Conservation (phyloP, 148 eudicot genomes). For the Rhododendron molle region DNA sequence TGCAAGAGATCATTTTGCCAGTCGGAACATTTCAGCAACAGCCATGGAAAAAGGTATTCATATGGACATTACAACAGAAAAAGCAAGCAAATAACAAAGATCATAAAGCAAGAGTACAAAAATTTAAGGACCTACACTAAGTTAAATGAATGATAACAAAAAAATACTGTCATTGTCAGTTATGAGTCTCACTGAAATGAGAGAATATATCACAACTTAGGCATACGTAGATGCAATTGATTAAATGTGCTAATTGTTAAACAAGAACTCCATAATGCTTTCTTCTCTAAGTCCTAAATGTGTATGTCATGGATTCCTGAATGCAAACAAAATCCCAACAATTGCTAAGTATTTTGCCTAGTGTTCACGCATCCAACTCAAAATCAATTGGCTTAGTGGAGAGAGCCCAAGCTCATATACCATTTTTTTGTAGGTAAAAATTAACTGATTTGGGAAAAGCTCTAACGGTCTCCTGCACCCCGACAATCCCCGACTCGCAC, state of each 20-base stretch:
- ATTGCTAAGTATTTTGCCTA: not conserved
- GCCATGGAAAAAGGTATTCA: not conserved
- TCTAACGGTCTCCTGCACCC: not conserved
- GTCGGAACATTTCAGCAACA: conserved; percentile 15
- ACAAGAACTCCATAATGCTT: not conserved
- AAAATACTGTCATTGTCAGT: not conserved
- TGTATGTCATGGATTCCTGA: not conserved
- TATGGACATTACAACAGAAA: not conserved
- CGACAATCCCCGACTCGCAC: not conserved
- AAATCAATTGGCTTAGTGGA: not conserved
- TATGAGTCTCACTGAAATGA: not conserved
- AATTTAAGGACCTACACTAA: not conserved
- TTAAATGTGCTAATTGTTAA: not conserved
- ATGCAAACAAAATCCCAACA: conserved; percentile 4
- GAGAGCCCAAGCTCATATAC: not conserved
- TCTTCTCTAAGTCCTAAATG: not conserved
- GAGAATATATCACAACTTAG: not conserved
- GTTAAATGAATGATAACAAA: not conserved
- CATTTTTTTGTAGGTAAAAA: not conserved
- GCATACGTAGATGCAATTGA: not conserved
- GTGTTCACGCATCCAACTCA: not conserved
- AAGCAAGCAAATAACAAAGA: not conserved
- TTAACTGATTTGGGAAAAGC: not conserved
- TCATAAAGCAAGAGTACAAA: not conserved
- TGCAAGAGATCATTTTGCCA: not conserved